Conservation (phyloP, 2,329 filamentous ascomycete genomes). For the Sordariomycetes sp. region DNA sequence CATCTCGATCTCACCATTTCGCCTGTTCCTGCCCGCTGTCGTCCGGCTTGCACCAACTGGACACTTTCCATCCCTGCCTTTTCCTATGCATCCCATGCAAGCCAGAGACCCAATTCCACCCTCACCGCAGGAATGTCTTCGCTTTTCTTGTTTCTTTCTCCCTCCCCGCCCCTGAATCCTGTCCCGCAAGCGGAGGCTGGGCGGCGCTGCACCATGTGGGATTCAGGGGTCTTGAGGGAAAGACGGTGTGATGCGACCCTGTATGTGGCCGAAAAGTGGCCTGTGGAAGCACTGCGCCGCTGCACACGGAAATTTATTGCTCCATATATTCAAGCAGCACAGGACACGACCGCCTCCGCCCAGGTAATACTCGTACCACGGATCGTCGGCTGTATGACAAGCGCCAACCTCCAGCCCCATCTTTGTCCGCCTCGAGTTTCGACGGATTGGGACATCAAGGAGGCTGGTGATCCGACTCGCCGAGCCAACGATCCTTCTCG, state of each 20-base stretch:
- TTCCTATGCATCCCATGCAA: too few relatives aligned
- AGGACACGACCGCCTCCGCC: not conserved
- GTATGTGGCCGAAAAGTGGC: not conserved
- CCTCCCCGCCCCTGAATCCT: too few relatives aligned
- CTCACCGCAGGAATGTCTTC: too few relatives aligned
- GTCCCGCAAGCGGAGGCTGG: not conserved
- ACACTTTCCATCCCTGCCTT: too few relatives aligned
- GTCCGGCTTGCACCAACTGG: too few relatives aligned
- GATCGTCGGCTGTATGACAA: not conserved
- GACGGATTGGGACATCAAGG: not conserved
- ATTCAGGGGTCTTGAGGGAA: not conserved
- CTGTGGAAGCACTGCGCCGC: not conserved
- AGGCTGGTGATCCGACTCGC: not conserved
- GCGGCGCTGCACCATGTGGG: not conserved
- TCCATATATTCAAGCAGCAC: not conserved
- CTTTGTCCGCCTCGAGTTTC: not conserved
- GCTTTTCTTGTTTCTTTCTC: too few relatives aligned
- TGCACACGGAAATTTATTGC: not conserved
- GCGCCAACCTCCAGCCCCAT: not conserved
- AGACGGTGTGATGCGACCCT: not conserved
- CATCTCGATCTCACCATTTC: too few relatives aligned
- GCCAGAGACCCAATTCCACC: too few relatives aligned
- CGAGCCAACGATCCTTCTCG: not conserved
- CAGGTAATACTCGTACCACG: not conserved
- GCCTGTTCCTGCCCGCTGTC: too few relatives aligned